Evolutionary conservation across 2,329 filamentous ascomycete genomes (phyloP).

Genomic region (Fusarium coicis): DNA sequence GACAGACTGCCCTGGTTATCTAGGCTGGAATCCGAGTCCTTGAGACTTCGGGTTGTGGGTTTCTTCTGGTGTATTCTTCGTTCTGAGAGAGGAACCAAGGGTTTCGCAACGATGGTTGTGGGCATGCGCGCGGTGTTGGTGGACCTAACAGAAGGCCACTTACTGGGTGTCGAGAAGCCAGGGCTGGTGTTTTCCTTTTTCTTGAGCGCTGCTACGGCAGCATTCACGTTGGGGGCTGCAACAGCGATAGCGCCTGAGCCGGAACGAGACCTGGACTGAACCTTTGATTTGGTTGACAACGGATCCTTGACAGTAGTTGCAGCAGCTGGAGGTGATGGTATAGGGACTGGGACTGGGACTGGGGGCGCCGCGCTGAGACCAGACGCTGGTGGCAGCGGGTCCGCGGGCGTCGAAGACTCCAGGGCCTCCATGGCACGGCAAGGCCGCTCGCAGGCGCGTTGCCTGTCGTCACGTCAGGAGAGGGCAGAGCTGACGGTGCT

Average conservation of each 20-base stretch:
- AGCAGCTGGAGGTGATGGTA: slow-evolving; percentile 34
- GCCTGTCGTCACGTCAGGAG: slow-evolving; percentile 34
- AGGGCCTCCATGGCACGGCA: slow-evolving; percentile 44
- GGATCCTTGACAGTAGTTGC: slow-evolving; percentile 40
- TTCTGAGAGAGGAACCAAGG: slow-evolving; percentile 60
- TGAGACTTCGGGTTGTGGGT: slow-evolving; percentile 53
- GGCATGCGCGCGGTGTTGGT: slow-evolving; percentile 36
- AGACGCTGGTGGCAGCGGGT: slow-evolving; percentile 44
- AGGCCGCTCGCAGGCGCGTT: slow-evolving; percentile 36
- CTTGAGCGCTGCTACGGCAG: slow-evolving; percentile 11
- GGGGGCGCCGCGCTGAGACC: slow-evolving; percentile 44
- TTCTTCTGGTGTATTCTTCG: slow-evolving; percentile 57
- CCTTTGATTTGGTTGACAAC: slow-evolving; percentile 31
- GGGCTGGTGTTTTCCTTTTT: slow-evolving; percentile 33
- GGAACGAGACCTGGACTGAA: slow-evolving; percentile 24
- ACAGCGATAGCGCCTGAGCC: slow-evolving; percentile 33
- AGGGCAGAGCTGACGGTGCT: slow-evolving; percentile 42
- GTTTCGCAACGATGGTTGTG: slow-evolving; percentile 44
- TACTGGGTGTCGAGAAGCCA: slow-evolving; percentile 27
- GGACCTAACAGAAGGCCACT: slow-evolving; percentile 39
- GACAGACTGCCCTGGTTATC: slow-evolving; percentile 46
- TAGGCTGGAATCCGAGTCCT: slow-evolving; percentile 59
- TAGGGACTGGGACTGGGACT: slow-evolving; percentile 26
- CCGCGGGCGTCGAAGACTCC: slow-evolving; percentile 38
- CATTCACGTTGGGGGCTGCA: slow-evolving; percentile 7